phyloP scores from a whole-genome alignment of 805 yeast genomes.

The Millerozyma miso region DNA sequence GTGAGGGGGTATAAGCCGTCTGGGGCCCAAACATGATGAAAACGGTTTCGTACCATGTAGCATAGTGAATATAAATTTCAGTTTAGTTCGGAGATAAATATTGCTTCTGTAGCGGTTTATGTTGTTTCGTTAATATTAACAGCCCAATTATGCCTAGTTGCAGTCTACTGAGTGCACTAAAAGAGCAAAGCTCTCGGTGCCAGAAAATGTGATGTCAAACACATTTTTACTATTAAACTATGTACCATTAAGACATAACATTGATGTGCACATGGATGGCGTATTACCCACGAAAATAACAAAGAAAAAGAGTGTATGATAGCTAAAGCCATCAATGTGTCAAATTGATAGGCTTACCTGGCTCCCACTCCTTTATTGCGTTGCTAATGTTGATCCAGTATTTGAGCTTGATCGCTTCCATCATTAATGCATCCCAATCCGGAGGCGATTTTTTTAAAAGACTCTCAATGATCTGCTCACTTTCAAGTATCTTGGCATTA shows the following conservation, averaged over 20 bases:
- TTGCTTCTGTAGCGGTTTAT: no score
- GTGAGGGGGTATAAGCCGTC: conserved; percentile 21
- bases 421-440: conserved; percentile 56
- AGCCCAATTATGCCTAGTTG: no score
- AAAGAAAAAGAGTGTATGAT: no score
- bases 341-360: conserved; percentile 59
- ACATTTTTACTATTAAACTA: no score
- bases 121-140: no score
- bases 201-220: no score
- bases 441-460: conserved; percentile 39
- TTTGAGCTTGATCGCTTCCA: conserved; percentile 66
- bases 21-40: neutral
- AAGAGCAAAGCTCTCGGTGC: no score
- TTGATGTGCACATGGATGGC: neutral
- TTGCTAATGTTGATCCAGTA: conserved; percentile 79
- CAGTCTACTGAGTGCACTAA: no score
- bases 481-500: conserved; percentile 45
- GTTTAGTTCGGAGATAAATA: no score
- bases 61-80: neutral
- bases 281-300: no score
- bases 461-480: conserved; percentile 42
- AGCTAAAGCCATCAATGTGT: conserved; percentile 43
- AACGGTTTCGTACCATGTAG: neutral
- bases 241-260: neutral
- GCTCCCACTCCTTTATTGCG: conserved; percentile 75